Base-by-base conservation (phyloP, 495 filamentous ascomycete genomes). In the Cenococcum geophilum region DNA sequence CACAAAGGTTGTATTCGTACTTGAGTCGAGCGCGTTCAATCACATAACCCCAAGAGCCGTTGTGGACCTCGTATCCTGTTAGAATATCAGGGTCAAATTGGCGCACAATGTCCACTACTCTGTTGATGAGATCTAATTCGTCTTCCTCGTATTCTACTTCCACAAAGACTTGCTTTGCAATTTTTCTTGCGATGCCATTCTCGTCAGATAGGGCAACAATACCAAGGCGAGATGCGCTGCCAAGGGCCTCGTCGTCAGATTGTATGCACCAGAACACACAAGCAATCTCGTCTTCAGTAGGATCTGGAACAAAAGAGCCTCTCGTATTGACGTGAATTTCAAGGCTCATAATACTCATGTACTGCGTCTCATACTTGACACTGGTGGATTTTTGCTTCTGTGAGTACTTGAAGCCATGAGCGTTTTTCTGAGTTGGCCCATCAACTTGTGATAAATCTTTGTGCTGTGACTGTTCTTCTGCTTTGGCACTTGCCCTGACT, bases 321-420 rank as follows among this genome's bases (percentile, higher is more conserved):
- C 91, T 80, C 5, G 88, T 96, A 70, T 96, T 97, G 58, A 95
- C 87, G 71, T 98, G 93, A n/a, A 97, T 71, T 70, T 98, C 93
- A 5, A 98, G 72, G 66, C 92, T 92, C 91, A 98, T 92, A 36
- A 84, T 89, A 73, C 89, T 96, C 91, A 97, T 97, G 71, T 95
- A 92, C 64, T 96, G 91, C 5, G 85, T 82, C 70, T 95, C 90
- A 63, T 92, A 88, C 65, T 88, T 82, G 40, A 93, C 86, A 68
- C 84, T 91, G 0, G 86, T 88, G 4, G 85, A 83, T 68, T 83
- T 83, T 55, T 78, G 74, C 65, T 86, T 89, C 69, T 93, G 91
- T 0, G 91, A 92, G 71, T 88, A 93, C 70, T 90, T 93, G 76
- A 92, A 90, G 1, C 88, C 90, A 70, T 90, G 79, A 50, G 81